Conservation (phyloP, 371 early-diverging fungal genomes). For the Chytridiales sp. region DNA sequence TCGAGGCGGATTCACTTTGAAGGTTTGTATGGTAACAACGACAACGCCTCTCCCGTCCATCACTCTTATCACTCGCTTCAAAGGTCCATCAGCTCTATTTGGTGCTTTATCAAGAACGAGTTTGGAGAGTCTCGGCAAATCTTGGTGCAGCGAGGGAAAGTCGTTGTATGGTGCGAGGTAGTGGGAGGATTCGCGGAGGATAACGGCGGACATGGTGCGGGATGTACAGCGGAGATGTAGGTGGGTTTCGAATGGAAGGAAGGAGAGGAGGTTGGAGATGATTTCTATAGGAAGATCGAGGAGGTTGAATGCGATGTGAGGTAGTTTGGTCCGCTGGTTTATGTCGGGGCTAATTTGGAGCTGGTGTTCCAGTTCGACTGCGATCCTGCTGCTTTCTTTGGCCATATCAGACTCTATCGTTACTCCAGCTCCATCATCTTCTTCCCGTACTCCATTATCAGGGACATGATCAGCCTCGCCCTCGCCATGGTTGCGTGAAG, state of each 20-base stretch:
- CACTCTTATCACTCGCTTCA: background rate
- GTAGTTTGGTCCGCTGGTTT: too few relatives aligned
- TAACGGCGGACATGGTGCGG: background rate
- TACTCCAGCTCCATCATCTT: too few relatives aligned
- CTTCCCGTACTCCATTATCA: too few relatives aligned
- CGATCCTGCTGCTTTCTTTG: too few relatives aligned
- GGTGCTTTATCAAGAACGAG: background rate
- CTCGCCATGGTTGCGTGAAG: too few relatives aligned
- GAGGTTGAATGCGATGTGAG: too few relatives aligned
- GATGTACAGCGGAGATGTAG: background rate
- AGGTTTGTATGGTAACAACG: constrained; percentile 4
- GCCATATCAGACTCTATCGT: too few relatives aligned
- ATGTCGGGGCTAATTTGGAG: too few relatives aligned
- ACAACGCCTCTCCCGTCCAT: too few relatives aligned
- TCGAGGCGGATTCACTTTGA: too few relatives aligned
- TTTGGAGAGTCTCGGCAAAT: background rate
- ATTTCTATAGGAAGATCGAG: background rate
- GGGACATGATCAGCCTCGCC: too few relatives aligned
- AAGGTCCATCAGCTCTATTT: background rate
- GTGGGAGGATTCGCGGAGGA: background rate
- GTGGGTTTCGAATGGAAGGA: background rate
- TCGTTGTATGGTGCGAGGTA: background rate
- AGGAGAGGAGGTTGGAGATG: background rate
- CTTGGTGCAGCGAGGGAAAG: background rate
- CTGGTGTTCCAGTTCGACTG: too few relatives aligned